phyloP scores from a whole-genome alignment of 495 filamentous ascomycete species.

The Acidiella bohemica region DNA sequence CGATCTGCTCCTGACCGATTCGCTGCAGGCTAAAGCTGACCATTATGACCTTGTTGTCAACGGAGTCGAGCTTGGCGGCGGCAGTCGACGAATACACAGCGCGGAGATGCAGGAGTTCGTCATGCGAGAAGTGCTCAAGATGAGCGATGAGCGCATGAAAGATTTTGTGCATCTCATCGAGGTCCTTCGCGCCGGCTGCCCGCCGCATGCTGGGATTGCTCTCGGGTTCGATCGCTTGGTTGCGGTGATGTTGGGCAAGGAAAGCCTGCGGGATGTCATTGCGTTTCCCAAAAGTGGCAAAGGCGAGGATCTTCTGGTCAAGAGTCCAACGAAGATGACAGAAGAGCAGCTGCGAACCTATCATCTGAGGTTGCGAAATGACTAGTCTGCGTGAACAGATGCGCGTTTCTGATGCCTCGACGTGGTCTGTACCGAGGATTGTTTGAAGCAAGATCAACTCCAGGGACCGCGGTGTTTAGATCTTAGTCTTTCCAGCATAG shows the following conservation, averaged over 20 bases:
- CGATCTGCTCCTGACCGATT: constrained; percentile 56
- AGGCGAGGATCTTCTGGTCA: constrained; percentile 71
- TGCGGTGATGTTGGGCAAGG: constrained; percentile 62
- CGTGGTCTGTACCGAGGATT: no score
- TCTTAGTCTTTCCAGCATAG: no score
- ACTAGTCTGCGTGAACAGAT: no score
- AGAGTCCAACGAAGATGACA: constrained; percentile 53
- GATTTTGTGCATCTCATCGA: constrained; percentile 77
- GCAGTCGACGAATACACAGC: constrained; percentile 83
- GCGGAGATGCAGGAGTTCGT: constrained; percentile 73
- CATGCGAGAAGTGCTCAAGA: constrained; percentile 66
- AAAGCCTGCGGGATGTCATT: constrained; percentile 78
- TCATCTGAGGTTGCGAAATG: constrained; percentile 38
- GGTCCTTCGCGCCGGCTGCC: constrained; percentile 75
- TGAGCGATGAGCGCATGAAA: constrained; percentile 41
- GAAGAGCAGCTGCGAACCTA: constrained; percentile 56
- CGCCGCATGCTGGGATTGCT: constrained; percentile 91
- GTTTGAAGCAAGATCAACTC: no score
- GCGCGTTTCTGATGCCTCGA: no score
- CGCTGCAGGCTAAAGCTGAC: constrained; percentile 57
- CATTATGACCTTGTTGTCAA: constrained; percentile 95
- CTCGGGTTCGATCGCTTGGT: constrained; percentile 83
- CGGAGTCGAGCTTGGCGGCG: constrained; percentile 86
- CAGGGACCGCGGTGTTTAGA: no score
- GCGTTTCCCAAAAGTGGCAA: constrained; percentile 88